These are phyloP conservation scores for Macrophomina tecta DNA, from an alignment of 2,329 filamentous ascomycete genomes.

Conservation along the genomic window DNA sequence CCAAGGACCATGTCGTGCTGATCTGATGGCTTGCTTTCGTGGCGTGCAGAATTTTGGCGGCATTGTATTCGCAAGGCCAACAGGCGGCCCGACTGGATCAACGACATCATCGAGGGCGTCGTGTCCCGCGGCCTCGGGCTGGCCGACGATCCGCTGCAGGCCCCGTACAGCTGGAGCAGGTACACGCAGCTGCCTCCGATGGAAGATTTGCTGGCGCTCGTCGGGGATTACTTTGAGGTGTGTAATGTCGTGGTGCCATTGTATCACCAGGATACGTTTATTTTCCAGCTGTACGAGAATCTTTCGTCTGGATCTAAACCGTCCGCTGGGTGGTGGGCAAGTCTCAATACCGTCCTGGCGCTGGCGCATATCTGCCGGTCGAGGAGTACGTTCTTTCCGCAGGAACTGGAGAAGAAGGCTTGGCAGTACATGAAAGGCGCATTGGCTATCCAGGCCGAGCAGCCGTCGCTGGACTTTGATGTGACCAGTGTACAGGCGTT, in stretches of 20 bases:
- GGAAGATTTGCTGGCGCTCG: slow-evolving; percentile 2
- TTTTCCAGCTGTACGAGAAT: slow-evolving; percentile 7
- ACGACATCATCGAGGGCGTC: slow-evolving; percentile 15
- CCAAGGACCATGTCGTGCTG: too few relatives aligned
- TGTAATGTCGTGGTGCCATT: not conserved
- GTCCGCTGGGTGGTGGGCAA: not conserved
- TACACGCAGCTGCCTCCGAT: not conserved
- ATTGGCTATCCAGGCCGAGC: slow-evolving; percentile 1
- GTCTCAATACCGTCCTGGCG: slow-evolving; percentile 7
- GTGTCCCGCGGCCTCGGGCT: not conserved
- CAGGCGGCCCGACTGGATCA: slow-evolving; percentile 10
- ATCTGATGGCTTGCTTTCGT: too few relatives aligned
- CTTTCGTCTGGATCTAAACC: not conserved
- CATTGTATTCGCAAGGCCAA: not conserved
- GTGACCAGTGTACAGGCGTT: slow-evolving; percentile 7
- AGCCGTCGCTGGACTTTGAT: not conserved
- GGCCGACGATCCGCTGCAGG: not conserved
- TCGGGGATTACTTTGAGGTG: not conserved
- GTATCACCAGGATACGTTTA: slow-evolving; percentile 7
- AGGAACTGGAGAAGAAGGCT: slow-evolving; percentile 1
- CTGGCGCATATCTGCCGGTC: not conserved
- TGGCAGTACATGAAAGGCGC: slow-evolving; percentile 19
- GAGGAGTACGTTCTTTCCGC: slow-evolving; percentile 6
- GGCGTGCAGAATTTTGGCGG: not conserved
- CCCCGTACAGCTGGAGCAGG: not conserved